Percentiles rank a stretch among this genome's conserved stretches.
Evolutionary conservation across 192 early-diverging fungal species (phyloP).

Genomic region (Helicostylum pulchrum): DNA sequence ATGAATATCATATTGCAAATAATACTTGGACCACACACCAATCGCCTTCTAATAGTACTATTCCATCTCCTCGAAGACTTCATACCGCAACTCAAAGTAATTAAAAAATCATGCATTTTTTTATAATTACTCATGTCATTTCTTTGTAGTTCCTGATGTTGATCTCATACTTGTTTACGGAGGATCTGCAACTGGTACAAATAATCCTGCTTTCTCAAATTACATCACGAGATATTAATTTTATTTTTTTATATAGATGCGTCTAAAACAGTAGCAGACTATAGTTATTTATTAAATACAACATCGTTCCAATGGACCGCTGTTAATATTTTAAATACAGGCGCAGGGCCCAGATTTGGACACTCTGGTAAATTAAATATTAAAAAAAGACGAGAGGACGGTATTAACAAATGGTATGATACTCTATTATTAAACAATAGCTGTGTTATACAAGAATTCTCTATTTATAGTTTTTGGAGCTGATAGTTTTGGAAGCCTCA

Average conservation of each 20-base stretch:
- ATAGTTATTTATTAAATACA: background rate
- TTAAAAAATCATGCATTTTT: background rate
- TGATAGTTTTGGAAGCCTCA: background rate
- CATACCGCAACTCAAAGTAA: background rate
- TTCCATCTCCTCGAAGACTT: background rate
- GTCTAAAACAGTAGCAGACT: background rate
- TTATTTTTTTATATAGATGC: background rate
- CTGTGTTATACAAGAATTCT: background rate
- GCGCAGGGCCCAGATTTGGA: background rate
- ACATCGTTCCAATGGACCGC: background rate
- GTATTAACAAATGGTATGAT: background rate
- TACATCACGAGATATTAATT: too few species aligned
- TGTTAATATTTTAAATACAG: background rate
- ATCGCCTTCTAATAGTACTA: background rate
- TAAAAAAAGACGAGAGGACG: background rate
- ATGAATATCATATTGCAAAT: background rate
- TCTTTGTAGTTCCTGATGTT: background rate
- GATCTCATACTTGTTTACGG: background rate
- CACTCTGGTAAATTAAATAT: background rate
- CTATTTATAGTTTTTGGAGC: background rate
- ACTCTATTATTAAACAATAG: background rate
- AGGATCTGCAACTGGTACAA: background rate
- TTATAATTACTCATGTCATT: background rate
- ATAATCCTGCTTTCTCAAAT: background rate
- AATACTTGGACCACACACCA: background rate